A percentile compares a stretch with the other conserved stretches of the same genome.
Conservation (phyloP, 352 stramenopile species). For the Thraustochytrium sp. region DNA sequence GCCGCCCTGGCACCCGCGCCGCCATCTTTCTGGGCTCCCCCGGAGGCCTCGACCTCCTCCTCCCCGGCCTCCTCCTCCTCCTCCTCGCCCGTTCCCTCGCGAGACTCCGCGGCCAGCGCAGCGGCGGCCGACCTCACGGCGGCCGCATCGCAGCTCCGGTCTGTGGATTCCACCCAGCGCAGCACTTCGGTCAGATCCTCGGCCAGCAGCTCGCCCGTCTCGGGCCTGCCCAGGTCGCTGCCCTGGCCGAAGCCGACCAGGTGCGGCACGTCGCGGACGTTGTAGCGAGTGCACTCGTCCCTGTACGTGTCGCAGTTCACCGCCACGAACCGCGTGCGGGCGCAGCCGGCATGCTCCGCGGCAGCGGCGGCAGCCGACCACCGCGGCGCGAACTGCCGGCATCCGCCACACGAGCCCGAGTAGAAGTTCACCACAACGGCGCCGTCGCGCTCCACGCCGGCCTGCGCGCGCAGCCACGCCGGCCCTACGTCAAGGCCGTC, state of each 20-base stretch:
- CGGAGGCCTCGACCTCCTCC: background rate
- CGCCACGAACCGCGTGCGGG: background rate
- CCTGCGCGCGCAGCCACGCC: background rate
- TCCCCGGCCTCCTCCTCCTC: background rate
- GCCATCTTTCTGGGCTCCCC: background rate
- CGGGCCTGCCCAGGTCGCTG: background rate
- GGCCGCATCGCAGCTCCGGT: background rate
- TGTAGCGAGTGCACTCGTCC: background rate
- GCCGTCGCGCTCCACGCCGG: background rate
- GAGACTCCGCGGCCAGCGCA: background rate
- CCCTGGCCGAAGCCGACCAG: background rate
- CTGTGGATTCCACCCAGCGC: background rate
- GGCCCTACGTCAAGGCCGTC: background rate
- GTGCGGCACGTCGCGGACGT: background rate
- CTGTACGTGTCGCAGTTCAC: slow-evolving; percentile 11
- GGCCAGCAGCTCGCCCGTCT: background rate
- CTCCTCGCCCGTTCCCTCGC: background rate
- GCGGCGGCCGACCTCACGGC: background rate
- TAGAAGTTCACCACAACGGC: slow-evolving; percentile 26
- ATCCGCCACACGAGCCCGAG: slow-evolving; percentile 1
- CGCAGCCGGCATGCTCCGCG: background rate
- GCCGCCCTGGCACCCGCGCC: background rate
- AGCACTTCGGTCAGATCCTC: background rate
- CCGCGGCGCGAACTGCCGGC: background rate
- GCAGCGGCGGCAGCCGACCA: background rate